phyloP scores from a whole-genome alignment of 441 rosid species.

The Viola pubescens region DNA sequence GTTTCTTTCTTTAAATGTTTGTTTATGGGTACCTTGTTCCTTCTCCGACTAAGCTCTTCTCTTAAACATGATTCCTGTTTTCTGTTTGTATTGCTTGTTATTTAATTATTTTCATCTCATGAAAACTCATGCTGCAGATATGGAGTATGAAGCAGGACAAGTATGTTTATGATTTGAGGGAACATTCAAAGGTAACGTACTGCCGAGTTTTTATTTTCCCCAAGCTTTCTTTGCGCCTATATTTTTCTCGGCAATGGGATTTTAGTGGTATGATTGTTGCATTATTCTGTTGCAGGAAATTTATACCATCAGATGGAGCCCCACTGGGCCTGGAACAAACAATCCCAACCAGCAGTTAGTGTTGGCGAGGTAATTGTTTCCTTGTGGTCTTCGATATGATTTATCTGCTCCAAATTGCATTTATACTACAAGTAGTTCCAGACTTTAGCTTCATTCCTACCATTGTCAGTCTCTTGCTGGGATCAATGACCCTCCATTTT shows the following conservation, averaged over 20 bases:
- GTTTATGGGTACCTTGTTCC: background rate
- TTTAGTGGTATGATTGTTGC: background rate
- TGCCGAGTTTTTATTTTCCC: background rate
- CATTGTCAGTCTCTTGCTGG: too few relatives aligned
- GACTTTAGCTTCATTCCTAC: too few relatives aligned
- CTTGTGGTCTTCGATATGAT: too few relatives aligned
- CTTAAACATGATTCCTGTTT: background rate
- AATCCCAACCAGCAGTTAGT: conserved; percentile 84
- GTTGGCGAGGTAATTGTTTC: conserved; percentile 60
- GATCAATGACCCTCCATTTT: too few relatives aligned
- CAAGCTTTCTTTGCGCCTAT: background rate
- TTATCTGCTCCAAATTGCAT: too few relatives aligned
- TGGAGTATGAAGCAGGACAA: conserved; percentile 82
- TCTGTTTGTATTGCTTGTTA: background rate
- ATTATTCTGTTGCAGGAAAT: conserved; percentile 53
- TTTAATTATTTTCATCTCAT: conserved; percentile 9
- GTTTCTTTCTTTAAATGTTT: background rate
- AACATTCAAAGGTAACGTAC: conserved; percentile 77
- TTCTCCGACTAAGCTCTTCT: background rate
- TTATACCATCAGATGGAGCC: conserved; percentile 97
- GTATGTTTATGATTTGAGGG: conserved; percentile 80
- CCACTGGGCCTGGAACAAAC: conserved; percentile 84
- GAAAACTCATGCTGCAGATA: conserved; percentile 43
- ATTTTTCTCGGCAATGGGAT: background rate
- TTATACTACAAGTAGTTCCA: too few relatives aligned